phyloP scores from a whole-genome alignment of 208 protist genomes.

The Porcisia hertigi region DNA sequence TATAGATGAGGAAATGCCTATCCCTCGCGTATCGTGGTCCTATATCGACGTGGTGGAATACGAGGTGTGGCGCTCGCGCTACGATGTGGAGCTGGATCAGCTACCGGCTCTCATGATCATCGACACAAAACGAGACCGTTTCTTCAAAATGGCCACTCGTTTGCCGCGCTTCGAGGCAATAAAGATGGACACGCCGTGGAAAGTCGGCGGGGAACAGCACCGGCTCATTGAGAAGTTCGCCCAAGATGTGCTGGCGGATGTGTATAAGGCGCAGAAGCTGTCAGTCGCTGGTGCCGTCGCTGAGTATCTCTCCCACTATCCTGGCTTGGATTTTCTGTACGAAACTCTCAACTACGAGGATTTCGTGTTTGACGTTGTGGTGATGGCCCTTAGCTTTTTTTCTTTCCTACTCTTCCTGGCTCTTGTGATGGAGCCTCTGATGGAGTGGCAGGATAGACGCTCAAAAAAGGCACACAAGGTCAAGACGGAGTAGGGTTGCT shows the following conservation, averaged over 20 bases:
- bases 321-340: slow-evolving; percentile 52
- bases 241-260: slow-evolving; percentile 48
- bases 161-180: slow-evolving; percentile 66
- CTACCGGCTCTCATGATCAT: slow-evolving; percentile 81
- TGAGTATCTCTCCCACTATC: slow-evolving; percentile 60
- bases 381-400: slow-evolving; percentile 65
- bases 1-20: slow-evolving; percentile 28
- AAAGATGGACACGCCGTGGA: slow-evolving; percentile 68
- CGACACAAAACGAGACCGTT: slow-evolving; percentile 67
- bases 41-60: slow-evolving; percentile 56
- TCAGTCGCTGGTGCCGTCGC: slow-evolving; percentile 52
- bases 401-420: slow-evolving; percentile 57
- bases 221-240: slow-evolving; percentile 58
- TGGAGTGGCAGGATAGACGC: slow-evolving; percentile 36
- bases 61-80: slow-evolving; percentile 58
- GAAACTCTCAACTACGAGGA: slow-evolving; percentile 68
- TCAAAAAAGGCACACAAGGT: slow-evolving; percentile 35
- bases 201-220: slow-evolving; percentile 59
- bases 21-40: slow-evolving; percentile 52
- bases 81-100: slow-evolving; percentile 53
- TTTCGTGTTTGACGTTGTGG: slow-evolving; percentile 57
- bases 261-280: slow-evolving; percentile 62
- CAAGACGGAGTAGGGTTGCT: slow-evolving; percentile 34
- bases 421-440: slow-evolving; percentile 65
- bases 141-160: slow-evolving; percentile 65